Base-by-base conservation (phyloP, 495 filamentous ascomycete species). In the Hyaloscypha variabilis region DNA sequence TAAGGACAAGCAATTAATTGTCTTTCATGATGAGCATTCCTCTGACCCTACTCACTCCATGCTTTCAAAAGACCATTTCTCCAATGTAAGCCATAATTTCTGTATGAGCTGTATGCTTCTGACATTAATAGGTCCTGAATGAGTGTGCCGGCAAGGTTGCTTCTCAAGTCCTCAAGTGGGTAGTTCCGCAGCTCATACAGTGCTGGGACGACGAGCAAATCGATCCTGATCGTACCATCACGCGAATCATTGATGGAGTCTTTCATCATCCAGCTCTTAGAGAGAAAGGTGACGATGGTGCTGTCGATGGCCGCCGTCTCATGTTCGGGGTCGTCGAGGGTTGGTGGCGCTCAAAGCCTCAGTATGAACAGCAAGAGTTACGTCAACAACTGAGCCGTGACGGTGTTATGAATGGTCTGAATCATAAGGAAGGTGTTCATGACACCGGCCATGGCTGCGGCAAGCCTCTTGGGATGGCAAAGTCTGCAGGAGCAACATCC, bases 31-130 rank as follows among this genome's bases (percentile, higher is more conserved):
- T 68, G 88, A 94, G 67, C 52, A 79, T 42, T 89, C 75, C 57
- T 84, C 85, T 24, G 88, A 97, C 72, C 93, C 93, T 8, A 99
- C 95, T 3, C 95, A 97, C 80, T 95, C 91, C 13, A 86, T 98
- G 77, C 85, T 98, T 6, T 94, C 91, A 63, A 97, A 98, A 77
- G 95, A 54, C 13, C 51, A 54, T 28, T 54, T 54, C 51, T 54
- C 51, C 21, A 54, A 54, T 54, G 77, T 66, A 55, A 74, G 78
- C 69, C 25, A 8, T 28, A 10, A 31, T 8, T 21, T 10, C 46
- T 36, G 25, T 24, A 19, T 28, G n/a, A 25, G 39, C 13, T 53
- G 34, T 10, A 6, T 29, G 25, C 3, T 17, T 5, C 21, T 69
- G 85, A 83, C 49, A 78, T 75, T 82, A 93, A 24, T 46, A 69